Base-by-base conservation (phyloP, 371 early-diverging fungal genomes). In the Blastocladiella emersonii region DNA sequence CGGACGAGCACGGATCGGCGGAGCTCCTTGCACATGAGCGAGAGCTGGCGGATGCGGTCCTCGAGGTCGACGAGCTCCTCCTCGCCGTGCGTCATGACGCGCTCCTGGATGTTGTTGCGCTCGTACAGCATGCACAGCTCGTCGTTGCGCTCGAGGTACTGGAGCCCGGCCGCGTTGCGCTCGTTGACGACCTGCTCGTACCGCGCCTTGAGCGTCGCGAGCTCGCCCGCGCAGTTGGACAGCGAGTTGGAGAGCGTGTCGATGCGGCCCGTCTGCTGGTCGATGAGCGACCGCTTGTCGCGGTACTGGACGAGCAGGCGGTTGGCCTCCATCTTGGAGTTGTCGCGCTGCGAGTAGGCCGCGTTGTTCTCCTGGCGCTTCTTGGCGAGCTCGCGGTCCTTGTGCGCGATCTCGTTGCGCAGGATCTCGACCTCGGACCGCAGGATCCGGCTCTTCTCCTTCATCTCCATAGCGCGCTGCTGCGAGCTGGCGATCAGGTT, bases 351-450 rank as follows among this genome's bases (percentile, higher is more conserved):
- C 8, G 78, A 72, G 65, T 78, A 81, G 19, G 70, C 71, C 2
- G 81, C 74, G 0, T 70, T 72, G 68, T 77, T 81, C 7, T 73
- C 74, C 67, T 80, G 81, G n/a, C 68, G 63, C 62, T 73, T 65
- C 72, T 71, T 76, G 25, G 76, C 65, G 23, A 81, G 68, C 59
- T 80, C 81, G 30, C 76, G 67, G 61, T 77, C 78, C 67, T 81
- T 81, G 56, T 69, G 65, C 32, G 62, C 65, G 15, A 80, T 73
- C 64, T 81, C 80, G 57, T 73, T 73, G 7, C 78, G 66, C 44
- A 81, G 63, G 61, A 81, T 80, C 63, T 81, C 81, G 30, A 78
- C 76, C 70, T 81, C 81, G 63, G 76, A 76, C 1, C 70, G 66
- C 27, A 81, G 61, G 43, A 81, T 78, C 57, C 73, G 75, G 49